Evolutionary conservation across 2,329 filamentous ascomycete genomes (phyloP), one percentile per base, ranked within the genome.

Genomic region (Clarireedia monteithiana): DNA sequence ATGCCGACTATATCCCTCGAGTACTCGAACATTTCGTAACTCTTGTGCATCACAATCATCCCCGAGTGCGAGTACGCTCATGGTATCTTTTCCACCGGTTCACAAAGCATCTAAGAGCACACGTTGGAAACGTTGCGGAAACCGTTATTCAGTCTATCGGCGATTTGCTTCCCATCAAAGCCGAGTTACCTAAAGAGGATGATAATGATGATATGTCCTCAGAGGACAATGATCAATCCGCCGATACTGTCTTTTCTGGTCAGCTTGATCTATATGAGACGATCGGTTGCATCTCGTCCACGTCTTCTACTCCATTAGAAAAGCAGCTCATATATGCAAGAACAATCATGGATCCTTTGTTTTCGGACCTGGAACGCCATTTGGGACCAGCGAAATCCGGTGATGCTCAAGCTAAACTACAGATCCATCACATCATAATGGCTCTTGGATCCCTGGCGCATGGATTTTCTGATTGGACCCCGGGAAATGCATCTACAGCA

Each of bases 71-170:
- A 66, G 88, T 87, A 6, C 84, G 94, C 58, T 95, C 94, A 0
- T 99, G 94, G 94, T 99, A 97, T 71, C 81, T 99, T 1, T 96
- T 99, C 74, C 88, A 91, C 65, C 88, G 91, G 26, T 86, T 96
- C 60, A 88, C 95, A 58, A 95, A 92, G 74, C 89, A 94, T 63
- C 78, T 99, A 34, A 83, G 91, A 57, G 77, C 81, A 5, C 86
- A 95, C 66, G 83, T 99, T 47, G 91, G 90, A 53, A 90, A 94
- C 67, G 87, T 96, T 34, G 91, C 92, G 0, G 88, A 96, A 70
- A 92, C 86, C 0, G 86, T 99, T 50, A 95, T 99, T 55, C 85
- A 91, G 67, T 92, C 92, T 39, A 86, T 99, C 60, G 82, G 84
- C 55, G 92, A 97, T 69, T 78, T 99, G 27, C 79, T 99, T 47